These are phyloP conservation scores for Ceratocystis diversiconidia DNA, from an alignment of 2,329 filamentous ascomycete genomes.

Conservation along the genomic window DNA sequence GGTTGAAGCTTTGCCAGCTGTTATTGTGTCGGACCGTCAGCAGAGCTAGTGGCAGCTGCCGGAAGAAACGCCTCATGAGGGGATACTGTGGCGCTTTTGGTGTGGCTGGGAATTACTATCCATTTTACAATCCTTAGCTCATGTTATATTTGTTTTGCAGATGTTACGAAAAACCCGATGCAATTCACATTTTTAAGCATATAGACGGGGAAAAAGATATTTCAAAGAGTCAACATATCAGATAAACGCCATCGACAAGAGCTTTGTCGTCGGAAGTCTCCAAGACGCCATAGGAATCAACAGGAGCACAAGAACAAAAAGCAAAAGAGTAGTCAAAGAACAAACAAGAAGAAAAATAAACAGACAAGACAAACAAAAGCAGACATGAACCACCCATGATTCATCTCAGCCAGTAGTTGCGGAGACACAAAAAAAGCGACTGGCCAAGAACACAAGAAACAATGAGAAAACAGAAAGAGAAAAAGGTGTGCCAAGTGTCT, in stretches of 20 bases:
- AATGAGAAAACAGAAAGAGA: background rate
- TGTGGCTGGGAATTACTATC: background rate
- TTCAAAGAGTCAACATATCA: background rate
- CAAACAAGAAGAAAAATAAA: background rate
- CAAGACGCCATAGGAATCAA: background rate
- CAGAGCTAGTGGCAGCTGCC: slow-evolving; percentile 1
- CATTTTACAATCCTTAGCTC: background rate
- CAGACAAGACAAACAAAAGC: background rate
- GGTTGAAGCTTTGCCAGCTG: background rate
- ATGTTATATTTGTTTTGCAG: background rate
- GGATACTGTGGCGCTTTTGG: background rate
- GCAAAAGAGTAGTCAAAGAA: background rate
- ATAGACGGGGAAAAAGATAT: background rate
- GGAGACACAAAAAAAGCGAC: background rate
- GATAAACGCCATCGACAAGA: background rate
- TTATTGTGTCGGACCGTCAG: background rate
- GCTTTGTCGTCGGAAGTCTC: background rate
- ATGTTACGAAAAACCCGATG: background rate
- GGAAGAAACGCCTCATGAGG: background rate
- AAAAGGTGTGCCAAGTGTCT: background rate
- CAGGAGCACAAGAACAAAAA: background rate
- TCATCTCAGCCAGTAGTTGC: background rate
- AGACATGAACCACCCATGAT: background rate
- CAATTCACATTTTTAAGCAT: background rate
- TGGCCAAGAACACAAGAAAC: background rate